Base-by-base conservation (phyloP, 2,329 filamentous ascomycete genomes). In the Trichoderma oligosporum region DNA sequence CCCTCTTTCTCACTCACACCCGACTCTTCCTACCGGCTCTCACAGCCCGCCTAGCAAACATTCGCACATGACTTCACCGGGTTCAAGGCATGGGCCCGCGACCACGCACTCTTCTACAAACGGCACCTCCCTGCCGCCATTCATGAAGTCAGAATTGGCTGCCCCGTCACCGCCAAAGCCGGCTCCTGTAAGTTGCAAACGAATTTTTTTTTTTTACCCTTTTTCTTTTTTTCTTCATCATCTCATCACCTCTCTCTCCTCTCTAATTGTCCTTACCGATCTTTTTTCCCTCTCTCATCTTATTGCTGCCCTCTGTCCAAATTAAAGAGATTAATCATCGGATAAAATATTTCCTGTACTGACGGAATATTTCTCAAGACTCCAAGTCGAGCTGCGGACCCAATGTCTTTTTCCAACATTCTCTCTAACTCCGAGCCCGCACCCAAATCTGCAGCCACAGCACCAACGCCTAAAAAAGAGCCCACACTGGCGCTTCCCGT, bases 321-420 rank as follows among this genome's bases (percentile, higher is more conserved):
- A 18, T 35, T 18, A 35, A 18, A 18, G 48, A 3, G 22, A 35
- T 29, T 18, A 16, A 51, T 41, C 35, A 41, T 41, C 14, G 42
- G 5, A 18, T 22, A 31, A 44, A 47, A 20, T n/a, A 49, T 3
- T 29, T 8, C 9, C 22, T 8, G 7, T 46, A 25, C 36, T 44
- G 24, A 39, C 54, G 36, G 42, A 51, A 35, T 38, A 25, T n/a
- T 11, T 22, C 25, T 14, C 70, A 91, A 53, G 82, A 88, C 87
- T 48, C 83, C 88, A 1, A 85, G 83, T 64, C 85, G 91, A 70
- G 80, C 86, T 38, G 86, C 87, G 58, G 89, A 96, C 70, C 88
- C 92, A 53, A 97, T 97, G 92, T 94, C 92, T 4, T 94, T 97
- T 68, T 94, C 91, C 63, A 97, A 92, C 70, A 95, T 97, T 59